These are phyloP conservation scores for Bjerkandera adusta DNA, from an alignment of 1,284 basidiomycete species.

Conservation along the genomic window DNA sequence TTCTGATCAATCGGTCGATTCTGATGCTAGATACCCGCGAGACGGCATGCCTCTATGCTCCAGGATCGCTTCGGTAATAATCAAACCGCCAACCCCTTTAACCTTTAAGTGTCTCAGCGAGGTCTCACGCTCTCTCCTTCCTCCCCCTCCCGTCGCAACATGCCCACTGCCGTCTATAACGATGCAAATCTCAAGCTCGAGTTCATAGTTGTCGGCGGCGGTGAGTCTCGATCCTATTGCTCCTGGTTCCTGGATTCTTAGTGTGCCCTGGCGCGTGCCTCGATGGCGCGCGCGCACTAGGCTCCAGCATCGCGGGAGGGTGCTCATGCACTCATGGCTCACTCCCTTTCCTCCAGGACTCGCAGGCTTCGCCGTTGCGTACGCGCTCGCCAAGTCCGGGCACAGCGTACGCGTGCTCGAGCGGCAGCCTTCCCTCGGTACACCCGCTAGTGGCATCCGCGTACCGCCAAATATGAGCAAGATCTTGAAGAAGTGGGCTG, in stretches of 20 bases:
- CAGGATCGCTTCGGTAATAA: constrained; percentile 2
- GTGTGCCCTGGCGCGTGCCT: background rate
- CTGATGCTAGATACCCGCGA: constrained; percentile 3
- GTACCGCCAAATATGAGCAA: constrained; percentile 53
- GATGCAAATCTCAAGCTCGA: constrained; percentile 14
- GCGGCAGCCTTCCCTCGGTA: constrained; percentile 28
- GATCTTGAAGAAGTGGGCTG: constrained; percentile 50
- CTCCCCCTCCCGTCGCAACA: background rate
- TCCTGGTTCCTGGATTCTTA: background rate
- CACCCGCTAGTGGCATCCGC: constrained; percentile 42
- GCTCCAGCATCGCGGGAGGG: background rate
- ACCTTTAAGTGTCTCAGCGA: background rate
- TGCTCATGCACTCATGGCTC: background rate
- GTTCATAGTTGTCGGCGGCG: constrained; percentile 15
- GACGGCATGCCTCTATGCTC: too few relatives aligned
- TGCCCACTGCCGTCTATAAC: constrained; percentile 10
- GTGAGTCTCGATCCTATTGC: constrained; percentile 7
- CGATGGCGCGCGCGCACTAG: background rate
- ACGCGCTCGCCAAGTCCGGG: constrained; percentile 44
- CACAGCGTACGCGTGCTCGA: constrained; percentile 54
- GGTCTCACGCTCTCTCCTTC: constrained; percentile 2
- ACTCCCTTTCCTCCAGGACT: constrained; percentile 23
- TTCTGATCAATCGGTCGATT: constrained; percentile 4
- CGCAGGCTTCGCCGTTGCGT: constrained; percentile 50
- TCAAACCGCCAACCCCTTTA: background rate